Conservation (phyloP, 305 asterid species). For the Stenogyne calaminthoides region DNA sequence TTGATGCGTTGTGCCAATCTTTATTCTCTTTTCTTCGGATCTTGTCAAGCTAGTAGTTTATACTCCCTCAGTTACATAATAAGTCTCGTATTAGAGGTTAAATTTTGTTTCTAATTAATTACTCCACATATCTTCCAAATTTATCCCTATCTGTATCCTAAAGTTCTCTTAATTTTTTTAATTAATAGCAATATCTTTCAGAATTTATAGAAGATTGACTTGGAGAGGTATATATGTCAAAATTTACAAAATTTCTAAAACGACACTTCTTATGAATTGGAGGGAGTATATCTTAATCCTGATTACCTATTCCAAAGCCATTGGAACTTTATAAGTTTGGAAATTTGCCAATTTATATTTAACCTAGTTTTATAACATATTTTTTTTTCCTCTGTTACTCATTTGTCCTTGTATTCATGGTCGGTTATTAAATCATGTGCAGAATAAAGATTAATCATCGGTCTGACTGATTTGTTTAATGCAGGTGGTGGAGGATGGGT, state of each 20-base stretch:
- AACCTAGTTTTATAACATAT: neutral
- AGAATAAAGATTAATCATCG: neutral
- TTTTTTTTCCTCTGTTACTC: neutral
- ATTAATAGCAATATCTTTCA: too few species aligned
- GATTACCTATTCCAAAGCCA: neutral
- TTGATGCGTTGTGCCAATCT: neutral
- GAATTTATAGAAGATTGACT: too few species aligned
- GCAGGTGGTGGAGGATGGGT: conserved; percentile 94
- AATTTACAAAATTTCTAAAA: too few species aligned
- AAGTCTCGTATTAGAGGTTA: too few species aligned
- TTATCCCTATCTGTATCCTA: too few species aligned
- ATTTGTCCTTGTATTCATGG: neutral
- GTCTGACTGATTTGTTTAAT: conserved; percentile 16
- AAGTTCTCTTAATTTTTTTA: too few species aligned
- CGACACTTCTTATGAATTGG: too few species aligned
- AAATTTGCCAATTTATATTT: neutral
- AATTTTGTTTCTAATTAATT: too few species aligned
- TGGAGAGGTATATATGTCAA: too few species aligned
- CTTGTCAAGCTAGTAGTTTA: neutral
- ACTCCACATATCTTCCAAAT: too few species aligned
- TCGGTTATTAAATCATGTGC: neutral
- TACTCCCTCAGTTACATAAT: too few species aligned
- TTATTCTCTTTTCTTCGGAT: neutral
- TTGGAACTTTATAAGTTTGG: neutral
- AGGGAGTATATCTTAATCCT: neutral